A percentile compares a stretch with the other conserved stretches of the same genome.
These are phyloP conservation scores for Cyberlindnera misumaiensis DNA, from an alignment of 805 yeast species.

Conservation along the genomic window DNA sequence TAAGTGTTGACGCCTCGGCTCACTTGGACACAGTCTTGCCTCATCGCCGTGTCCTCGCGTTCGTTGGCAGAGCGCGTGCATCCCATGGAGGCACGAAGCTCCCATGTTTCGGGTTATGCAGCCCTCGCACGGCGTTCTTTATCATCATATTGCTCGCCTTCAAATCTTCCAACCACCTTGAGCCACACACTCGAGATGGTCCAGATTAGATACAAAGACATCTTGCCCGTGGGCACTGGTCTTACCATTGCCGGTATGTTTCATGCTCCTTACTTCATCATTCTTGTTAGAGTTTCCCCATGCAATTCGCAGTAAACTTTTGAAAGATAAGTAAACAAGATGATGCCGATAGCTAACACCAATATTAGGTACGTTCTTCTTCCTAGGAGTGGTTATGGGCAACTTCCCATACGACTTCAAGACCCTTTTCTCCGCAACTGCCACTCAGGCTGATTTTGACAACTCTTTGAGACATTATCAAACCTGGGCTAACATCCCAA, in stretches of 20 bases:
- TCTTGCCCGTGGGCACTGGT: constrained; percentile 40
- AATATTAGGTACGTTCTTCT: constrained; percentile 52
- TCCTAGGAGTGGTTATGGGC: constrained; percentile 70
- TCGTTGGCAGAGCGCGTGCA: no score
- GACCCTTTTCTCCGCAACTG: constrained; percentile 58
- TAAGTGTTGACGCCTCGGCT: no score
- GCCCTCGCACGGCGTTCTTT: no score
- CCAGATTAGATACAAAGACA: constrained; percentile 31
- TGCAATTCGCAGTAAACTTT: no score
- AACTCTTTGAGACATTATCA: constrained; percentile 68
- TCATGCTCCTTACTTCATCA: background rate
- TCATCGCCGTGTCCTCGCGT: no score
- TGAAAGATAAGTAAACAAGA: no score
- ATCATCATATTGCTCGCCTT: no score
- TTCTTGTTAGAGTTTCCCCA: no score
- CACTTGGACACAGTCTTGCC: no score
- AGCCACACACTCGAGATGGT: constrained; percentile 14
- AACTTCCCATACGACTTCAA: constrained; percentile 78
- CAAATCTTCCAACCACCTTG: background rate
- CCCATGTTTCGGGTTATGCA: no score
- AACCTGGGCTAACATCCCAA: constrained; percentile 63
- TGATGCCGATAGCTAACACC: constrained; percentile 3
- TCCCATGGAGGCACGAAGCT: no score
- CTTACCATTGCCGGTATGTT: constrained; percentile 33
- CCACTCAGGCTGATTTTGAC: constrained; percentile 47